Evolutionary conservation across 1,139 yeast genomes (phyloP), one percentile per base, ranked within the genome.

Genomic region (Kurtzmaniella quercitrusa): DNA sequence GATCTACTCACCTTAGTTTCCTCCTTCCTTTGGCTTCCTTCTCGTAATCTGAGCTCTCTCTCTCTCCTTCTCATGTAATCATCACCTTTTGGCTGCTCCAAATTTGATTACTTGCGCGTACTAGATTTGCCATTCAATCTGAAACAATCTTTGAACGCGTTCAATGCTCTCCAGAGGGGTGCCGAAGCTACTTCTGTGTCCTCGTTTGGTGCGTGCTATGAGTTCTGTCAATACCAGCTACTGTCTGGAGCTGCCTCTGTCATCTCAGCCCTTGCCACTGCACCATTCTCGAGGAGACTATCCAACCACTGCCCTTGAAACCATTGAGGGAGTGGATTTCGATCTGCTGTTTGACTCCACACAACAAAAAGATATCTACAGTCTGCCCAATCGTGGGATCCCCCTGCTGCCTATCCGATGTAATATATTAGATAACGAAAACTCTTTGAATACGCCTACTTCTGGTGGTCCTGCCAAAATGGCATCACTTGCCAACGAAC

Each of bases 241-340:
- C 38, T 36, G 38, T 36, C 38, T 36, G 38, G 38, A 36, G 25
- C 27, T 36, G 38, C 9, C 27, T 24, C 17, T 36, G 17, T 11
- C 36, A 7, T 16, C 36, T 31, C 36, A 14, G 14, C 36, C 36
- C 16, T n/a, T 36, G 27, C 38, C 7, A 27, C 27, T 21, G 23
- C 6, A 10, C 19, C 38, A 21, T 14, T 8, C 27, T 11, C 15
- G 17, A 19, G 9, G 6, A 10, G 10, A 18, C 27, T 10, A 36
- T 15, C 10, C 18, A 31, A 15, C 12, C 25, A 6, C 38, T 12
- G 38, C 38, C 19, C 4, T 19, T 12, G 38, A 36, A 8, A 12
- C 14, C 12, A 36, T 36, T 21, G 25, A 21, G 8, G 38, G 38
- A n/a, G 27, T 36, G 10, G 38, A 36, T n/a, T 36, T 36, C 10